Base-by-base conservation (phyloP, 2,329 filamentous ascomycete species). In the Coniochaeta hoffmannii region DNA sequence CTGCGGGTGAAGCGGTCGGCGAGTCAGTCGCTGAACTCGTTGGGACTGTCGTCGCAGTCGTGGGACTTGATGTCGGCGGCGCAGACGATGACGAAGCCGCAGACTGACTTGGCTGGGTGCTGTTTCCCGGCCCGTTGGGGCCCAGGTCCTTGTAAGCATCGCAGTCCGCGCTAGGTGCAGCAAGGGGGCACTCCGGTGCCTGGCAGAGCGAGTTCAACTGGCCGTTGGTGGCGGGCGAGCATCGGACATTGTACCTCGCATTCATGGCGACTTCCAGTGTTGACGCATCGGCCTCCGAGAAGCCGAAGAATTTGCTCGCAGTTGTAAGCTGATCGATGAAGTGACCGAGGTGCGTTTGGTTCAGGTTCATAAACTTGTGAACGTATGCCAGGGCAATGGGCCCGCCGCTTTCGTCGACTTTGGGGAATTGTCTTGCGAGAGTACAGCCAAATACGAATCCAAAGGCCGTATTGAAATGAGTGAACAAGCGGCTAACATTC, bases 321-420 rank as follows among this genome's bases (percentile, higher is more conserved):
- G 57, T 26, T 3, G 60, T 63, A 36, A 69, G 59, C 44, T 69
- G 66, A 9, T 64, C 55, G 53, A 69, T 66, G 55, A 69, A 68
- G 50, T 69, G 64, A 6, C 61, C 65, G 8, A 68, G 56, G 24
- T 68, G 58, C 1, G 61, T 63, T 22, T 62, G 54, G 53, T 68
- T 63, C 22, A 69, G 58, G 51, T 66, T 59, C 67, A 69, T 69
- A 55, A 60, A 69, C 44, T 68, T 68, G 60, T 69, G 67, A 4
- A 66, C 65, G 55, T 68, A 69, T 28, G 66, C 64, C 15, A 61
- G 62, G 51, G 53, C 61, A 19, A 61, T 57, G 24, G 54, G 52
- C 4, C 56, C 59, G 30, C 61, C 60, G 2, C 56, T 55, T 56
- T 6, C 57, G 50, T 1, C 63, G 61, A 26, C 62, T 58, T 3